Conservation (phyloP, 129 eudicot genomes). For the Chrysanthemum makinoi region DNA sequence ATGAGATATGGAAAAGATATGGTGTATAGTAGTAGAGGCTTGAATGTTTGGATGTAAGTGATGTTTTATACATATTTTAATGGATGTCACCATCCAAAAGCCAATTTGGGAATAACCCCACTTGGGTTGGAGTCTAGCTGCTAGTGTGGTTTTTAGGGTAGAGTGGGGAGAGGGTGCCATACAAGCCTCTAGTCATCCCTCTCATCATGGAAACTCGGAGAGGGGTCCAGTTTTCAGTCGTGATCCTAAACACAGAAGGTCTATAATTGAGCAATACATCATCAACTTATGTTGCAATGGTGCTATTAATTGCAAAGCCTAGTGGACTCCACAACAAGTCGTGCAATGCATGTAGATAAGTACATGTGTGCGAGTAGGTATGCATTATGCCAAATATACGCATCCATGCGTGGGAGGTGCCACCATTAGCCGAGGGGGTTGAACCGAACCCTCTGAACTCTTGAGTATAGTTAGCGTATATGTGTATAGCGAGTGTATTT, state of each 20-base stretch:
- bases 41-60: slow-evolving; percentile 32
- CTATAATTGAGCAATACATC: slow-evolving; percentile 27
- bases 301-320: slow-evolving; percentile 26
- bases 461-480: too few species aligned
- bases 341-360: not conserved
- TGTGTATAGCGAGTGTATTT: too few species aligned
- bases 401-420: too few species aligned
- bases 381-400: too few species aligned
- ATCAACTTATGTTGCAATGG: slow-evolving; percentile 29
- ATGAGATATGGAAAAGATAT: slow-evolving; percentile 22
- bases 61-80: slow-evolving; percentile 26
- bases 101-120: slow-evolving; percentile 29
- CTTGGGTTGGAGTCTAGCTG: slow-evolving; percentile 35
- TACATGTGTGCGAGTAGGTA: not conserved
- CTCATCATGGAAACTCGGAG: slow-evolving; percentile 13
- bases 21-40: slow-evolving; percentile 20
- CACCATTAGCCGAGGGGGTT: too few species aligned
- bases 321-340: slow-evolving; percentile 18
- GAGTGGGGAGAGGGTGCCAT: slow-evolving; percentile 18
- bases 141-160: slow-evolving; percentile 21
- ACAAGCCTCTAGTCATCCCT: slow-evolving; percentile 21
- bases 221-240: slow-evolving; percentile 18
- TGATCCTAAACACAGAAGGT: slow-evolving; percentile 20
- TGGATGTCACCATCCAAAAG: slow-evolving; percentile 31
- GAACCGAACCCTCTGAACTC: too few species aligned